Evolutionary conservation across 495 filamentous ascomycete genomes (phyloP).

Genomic region (Astrocystis sublimbata): DNA sequence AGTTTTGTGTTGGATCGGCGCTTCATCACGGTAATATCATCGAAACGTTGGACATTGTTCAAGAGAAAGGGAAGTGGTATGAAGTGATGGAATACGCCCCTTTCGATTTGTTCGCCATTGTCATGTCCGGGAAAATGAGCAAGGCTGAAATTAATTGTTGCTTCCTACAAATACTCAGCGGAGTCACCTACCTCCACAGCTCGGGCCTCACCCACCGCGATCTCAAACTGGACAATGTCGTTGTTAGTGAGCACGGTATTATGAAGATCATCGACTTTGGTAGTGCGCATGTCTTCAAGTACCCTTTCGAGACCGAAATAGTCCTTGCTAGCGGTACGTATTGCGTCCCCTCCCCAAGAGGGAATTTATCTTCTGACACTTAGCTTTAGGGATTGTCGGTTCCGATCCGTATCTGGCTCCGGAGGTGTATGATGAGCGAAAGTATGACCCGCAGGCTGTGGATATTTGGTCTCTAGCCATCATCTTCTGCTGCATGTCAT

Average conservation of each 20-base stretch:
- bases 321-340: conserved; percentile 81
- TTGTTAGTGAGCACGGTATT: conserved; percentile 95
- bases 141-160: conserved; percentile 87
- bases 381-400: conserved; percentile 80
- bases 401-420: conserved; percentile 97
- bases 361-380: neutral
- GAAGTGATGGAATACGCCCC: conserved; percentile 99
- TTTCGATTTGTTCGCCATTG: conserved; percentile 94
- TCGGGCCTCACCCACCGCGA: conserved; percentile 96
- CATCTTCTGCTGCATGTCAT: conserved; percentile 98
- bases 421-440: conserved; percentile 91
- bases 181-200: conserved; percentile 95
- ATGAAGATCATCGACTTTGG: conserved; percentile 99
- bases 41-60: conserved; percentile 94
- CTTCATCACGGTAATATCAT: conserved; percentile 98
- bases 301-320: conserved; percentile 93
- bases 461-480: conserved; percentile 99
- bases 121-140: conserved; percentile 99
- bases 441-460: conserved; percentile 90
- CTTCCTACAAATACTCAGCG: conserved; percentile 92
- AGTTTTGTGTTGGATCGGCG: conserved; percentile 97
- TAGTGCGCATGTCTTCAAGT: conserved; percentile 93
- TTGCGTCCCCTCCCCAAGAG: neutral
- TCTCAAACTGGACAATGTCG: conserved; percentile 96
- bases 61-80: conserved; percentile 94